phyloP scores from a whole-genome alignment of 805 yeast species.

The Saccharomycopsis sp. region DNA sequence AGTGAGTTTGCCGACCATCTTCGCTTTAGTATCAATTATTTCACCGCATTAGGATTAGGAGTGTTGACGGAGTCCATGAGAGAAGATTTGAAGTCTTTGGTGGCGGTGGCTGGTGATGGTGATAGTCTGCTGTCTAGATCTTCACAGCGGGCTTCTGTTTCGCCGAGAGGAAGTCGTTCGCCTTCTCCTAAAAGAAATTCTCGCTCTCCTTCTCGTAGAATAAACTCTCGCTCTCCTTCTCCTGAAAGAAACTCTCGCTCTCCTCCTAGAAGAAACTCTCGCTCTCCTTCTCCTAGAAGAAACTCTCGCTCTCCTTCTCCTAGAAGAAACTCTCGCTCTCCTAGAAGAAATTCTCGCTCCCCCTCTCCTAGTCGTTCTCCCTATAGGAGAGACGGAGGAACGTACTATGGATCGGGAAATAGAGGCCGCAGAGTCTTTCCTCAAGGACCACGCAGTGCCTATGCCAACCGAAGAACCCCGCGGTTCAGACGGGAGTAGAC shows the following conservation, averaged over 20 bases:
- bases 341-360: neutral
- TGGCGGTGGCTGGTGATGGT: neutral
- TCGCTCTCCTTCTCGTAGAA: neutral
- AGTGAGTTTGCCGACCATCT: slow-evolving; percentile 41
- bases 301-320: neutral
- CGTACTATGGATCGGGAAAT: no score
- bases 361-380: neutral
- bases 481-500: neutral
- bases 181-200: neutral
- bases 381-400: no score
- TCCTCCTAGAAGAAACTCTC: neutral
- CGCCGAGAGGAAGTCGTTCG: neutral
- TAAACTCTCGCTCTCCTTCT: neutral
- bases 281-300: neutral
- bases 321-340: neutral
- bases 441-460: neutral
- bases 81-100: slow-evolving; percentile 38
- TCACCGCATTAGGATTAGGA: slow-evolving; percentile 90
- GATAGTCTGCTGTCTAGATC: no score
- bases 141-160: no score
- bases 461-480: neutral
- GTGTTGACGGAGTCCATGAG: slow-evolving; percentile 79
- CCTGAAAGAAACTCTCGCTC: neutral
- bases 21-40: slow-evolving; percentile 79
- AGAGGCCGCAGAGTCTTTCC: neutral